Percentiles rank a stretch among this genome's conserved stretches.
phyloP scores from a whole-genome alignment of 1,284 basidiomycete species.

The Cryptococcus sp. region DNA sequence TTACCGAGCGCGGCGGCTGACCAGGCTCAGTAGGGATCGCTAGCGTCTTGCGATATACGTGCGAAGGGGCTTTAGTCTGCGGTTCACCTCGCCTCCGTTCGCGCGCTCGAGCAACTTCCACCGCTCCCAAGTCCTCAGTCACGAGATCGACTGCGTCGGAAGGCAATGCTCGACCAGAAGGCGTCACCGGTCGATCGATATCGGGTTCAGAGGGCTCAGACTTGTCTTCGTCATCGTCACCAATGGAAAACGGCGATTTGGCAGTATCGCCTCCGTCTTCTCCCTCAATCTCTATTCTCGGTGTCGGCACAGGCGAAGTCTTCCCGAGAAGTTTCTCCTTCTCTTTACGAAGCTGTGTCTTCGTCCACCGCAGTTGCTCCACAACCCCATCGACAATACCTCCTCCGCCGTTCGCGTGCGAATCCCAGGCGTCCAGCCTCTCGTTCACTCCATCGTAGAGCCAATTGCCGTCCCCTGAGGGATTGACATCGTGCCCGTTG shows the following conservation, averaged over 20 bases:
- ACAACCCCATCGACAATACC: constrained; percentile 14
- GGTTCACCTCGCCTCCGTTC: constrained; percentile 42
- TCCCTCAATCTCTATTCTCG: too few species aligned
- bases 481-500: constrained; percentile 12
- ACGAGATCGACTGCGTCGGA: constrained; percentile 77
- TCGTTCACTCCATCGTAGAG: constrained; percentile 43
- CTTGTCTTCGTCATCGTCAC: constrained; percentile 21
- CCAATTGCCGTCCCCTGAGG: constrained; percentile 22
- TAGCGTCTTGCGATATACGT: constrained; percentile 34
- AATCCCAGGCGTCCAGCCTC: constrained; percentile 25
- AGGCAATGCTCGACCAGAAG: constrained; percentile 54
- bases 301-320: too few species aligned
- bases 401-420: constrained; percentile 6
- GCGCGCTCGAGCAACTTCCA: constrained; percentile 38
- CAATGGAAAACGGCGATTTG: constrained; percentile 28
- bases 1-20: background rate
- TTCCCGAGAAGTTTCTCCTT: too few species aligned
- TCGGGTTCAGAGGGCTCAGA: constrained; percentile 45
- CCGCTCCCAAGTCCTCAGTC: constrained; percentile 54
- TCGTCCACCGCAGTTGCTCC: constrained; percentile 29
- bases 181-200: constrained; percentile 47
- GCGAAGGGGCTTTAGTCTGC: constrained; percentile 40
- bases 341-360: constrained; percentile 19
- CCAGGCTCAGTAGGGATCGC: background rate
- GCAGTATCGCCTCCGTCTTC: background rate